A percentile compares a stretch with the other conserved stretches of the same genome.
These are phyloP conservation scores for Yamadazyma tumulicola DNA, from an alignment of 805 yeast genomes.

Conservation along the genomic window DNA sequence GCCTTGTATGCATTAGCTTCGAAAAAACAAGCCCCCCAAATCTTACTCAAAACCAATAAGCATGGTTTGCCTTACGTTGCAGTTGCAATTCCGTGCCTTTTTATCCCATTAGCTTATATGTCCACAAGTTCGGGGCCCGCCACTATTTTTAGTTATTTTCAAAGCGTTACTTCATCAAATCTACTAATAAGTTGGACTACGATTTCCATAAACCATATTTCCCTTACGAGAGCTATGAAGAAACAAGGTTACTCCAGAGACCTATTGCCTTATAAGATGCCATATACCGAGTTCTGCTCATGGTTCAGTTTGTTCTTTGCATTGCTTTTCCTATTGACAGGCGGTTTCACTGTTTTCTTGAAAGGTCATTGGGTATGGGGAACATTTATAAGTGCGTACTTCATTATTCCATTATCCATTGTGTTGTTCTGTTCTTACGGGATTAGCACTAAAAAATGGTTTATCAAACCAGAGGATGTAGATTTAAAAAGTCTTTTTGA, in stretches of 20 bases:
- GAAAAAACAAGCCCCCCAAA: conserved; percentile 35
- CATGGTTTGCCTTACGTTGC: conserved; percentile 32
- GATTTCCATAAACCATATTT: conserved; percentile 36
- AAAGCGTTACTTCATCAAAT: conserved; percentile 39
- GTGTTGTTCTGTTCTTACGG: conserved; percentile 58
- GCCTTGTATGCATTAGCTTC: conserved; percentile 34
- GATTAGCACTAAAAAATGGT: conserved; percentile 26
- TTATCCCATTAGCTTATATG: conserved; percentile 39
- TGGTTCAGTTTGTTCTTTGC: conserved; percentile 31
- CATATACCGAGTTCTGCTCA: too few relatives aligned
- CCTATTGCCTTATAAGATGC: background rate
- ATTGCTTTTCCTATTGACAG: conserved; percentile 48
- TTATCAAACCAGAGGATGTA: conserved; percentile 32
- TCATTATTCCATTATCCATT: conserved; percentile 57
- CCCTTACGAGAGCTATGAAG: conserved; percentile 37
- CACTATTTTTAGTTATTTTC: conserved; percentile 21
- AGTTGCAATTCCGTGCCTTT: conserved; percentile 25
- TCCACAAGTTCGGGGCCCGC: conserved; percentile 26
- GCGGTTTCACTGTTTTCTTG: conserved; percentile 68
- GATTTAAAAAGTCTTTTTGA: conserved; percentile 23
- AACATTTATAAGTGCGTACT: conserved; percentile 69
- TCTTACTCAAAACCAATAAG: conserved; percentile 27
- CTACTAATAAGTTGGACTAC: conserved; percentile 41
- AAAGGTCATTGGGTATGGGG: conserved; percentile 46
- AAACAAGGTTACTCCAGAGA: conserved; percentile 25